Evolutionary conservation across 1,284 basidiomycete genomes (phyloP).

Genomic region (Tylopilus sp.): DNA sequence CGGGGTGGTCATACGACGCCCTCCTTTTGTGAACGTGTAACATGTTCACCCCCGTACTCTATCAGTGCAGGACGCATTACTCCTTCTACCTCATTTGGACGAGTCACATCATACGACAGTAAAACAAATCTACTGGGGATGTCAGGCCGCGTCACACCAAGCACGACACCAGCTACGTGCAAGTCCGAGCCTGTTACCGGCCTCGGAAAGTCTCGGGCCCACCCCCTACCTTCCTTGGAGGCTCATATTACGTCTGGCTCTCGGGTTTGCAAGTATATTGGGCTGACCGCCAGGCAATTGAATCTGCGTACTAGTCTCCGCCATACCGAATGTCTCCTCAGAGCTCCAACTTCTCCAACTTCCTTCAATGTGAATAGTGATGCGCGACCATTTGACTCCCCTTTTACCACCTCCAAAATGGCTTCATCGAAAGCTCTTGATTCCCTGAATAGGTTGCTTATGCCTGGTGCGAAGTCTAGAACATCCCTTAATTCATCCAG

Average conservation of each 20-base stretch:
- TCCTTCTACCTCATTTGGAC: conserved; percentile 52
- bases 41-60: conserved; percentile 57
- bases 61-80: conserved; percentile 57
- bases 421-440: conserved; percentile 48
- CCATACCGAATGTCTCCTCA: conserved; percentile 37
- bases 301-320: conserved; percentile 53
- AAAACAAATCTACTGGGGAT: conserved; percentile 35
- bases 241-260: conserved; percentile 80
- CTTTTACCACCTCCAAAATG: conserved; percentile 74
- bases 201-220: conserved; percentile 39
- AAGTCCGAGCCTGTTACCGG: conserved; percentile 38
- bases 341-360: conserved; percentile 34
- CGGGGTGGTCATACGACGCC: conserved; percentile 69
- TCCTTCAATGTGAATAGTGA: conserved; percentile 23
- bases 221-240: conserved; percentile 47
- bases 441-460: conserved; percentile 53
- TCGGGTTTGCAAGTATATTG: conserved; percentile 84
- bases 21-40: conserved; percentile 53
- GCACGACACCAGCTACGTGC: conserved; percentile 47
- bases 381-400: conserved; percentile 53
- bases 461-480: conserved; percentile 54
- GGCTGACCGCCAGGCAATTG: conserved; percentile 86
- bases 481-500: conserved; percentile 64
- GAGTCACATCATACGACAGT: conserved; percentile 48
- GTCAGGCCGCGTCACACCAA: conserved; percentile 56